phyloP scores from a whole-genome alignment of 176 grass and related monocot species.

The Eragrostis curvula region DNA sequence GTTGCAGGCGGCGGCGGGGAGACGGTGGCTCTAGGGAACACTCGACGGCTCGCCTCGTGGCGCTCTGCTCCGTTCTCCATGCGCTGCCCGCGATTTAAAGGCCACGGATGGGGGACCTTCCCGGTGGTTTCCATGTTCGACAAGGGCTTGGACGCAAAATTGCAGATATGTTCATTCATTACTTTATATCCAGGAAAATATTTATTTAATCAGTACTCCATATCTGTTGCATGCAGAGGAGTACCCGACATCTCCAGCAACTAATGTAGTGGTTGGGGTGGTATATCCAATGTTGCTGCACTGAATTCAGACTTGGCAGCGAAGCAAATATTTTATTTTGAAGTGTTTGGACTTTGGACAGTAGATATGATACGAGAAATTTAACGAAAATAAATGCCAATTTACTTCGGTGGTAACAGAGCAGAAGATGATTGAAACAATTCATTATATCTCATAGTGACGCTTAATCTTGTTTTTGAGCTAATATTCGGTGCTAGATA shows the following conservation, averaged over 20 bases:
- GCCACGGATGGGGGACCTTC: background rate
- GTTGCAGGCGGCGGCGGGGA: constrained; percentile 46
- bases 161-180: constrained; percentile 10
- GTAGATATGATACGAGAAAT: background rate
- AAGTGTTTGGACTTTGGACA: background rate
- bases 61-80: constrained; percentile 42
- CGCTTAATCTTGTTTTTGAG: background rate
- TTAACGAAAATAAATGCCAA: background rate
- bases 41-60: constrained; percentile 49
- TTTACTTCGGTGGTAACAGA: background rate
- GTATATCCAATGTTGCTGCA: background rate
- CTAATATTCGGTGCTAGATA: background rate
- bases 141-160: background rate
- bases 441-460: background rate
- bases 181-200: background rate
- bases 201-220: constrained; percentile 26
- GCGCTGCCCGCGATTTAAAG: constrained; percentile 66
- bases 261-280: background rate
- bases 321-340: background rate
- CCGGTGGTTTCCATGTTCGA: background rate
- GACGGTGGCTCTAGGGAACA: constrained; percentile 43
- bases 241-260: constrained; percentile 6
- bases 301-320: background rate
- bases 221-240: background rate
- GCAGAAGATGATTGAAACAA: background rate